These are phyloP conservation scores for Blastomyces silverae DNA, from an alignment of 2,329 filamentous ascomycete genomes.

Conservation along the genomic window DNA sequence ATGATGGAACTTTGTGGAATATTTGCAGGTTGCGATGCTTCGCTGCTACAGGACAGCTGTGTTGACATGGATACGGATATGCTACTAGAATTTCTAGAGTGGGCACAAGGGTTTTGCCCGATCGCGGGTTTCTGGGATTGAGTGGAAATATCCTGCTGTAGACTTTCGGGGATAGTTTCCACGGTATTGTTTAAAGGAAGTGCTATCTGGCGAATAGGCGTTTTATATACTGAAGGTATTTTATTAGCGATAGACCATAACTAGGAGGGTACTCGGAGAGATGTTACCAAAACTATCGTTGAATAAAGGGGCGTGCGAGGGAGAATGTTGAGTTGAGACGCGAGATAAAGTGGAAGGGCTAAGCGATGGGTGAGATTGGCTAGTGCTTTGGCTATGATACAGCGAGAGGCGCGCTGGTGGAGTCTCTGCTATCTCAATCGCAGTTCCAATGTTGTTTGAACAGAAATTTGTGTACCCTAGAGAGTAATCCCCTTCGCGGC, in stretches of 20 bases:
- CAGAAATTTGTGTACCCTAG: background rate
- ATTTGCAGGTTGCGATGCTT: background rate
- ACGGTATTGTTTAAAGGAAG: background rate
- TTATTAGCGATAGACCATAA: background rate
- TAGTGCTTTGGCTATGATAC: constrained; percentile 7
- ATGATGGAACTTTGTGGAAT: background rate
- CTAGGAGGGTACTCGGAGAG: background rate
- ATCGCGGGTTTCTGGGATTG: background rate
- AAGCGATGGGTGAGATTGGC: background rate
- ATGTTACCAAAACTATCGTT: background rate
- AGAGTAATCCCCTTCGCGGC: background rate
- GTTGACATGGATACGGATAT: background rate
- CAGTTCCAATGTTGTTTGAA: background rate
- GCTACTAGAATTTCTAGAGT: background rate
- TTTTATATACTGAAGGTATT: constrained; percentile 4
- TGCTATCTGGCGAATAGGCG: background rate
- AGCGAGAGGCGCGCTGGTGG: constrained; percentile 14
- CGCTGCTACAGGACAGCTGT: background rate
- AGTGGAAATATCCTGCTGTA: background rate
- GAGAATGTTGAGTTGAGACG: background rate
- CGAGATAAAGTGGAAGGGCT: constrained; percentile 5
- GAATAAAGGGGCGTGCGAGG: background rate
- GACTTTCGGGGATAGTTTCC: background rate
- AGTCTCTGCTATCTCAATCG: constrained; percentile 17
- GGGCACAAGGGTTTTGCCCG: too few relatives aligned